phyloP scores from a whole-genome alignment of 805 yeast genomes.

The Torulaspora delbrueckii region DNA sequence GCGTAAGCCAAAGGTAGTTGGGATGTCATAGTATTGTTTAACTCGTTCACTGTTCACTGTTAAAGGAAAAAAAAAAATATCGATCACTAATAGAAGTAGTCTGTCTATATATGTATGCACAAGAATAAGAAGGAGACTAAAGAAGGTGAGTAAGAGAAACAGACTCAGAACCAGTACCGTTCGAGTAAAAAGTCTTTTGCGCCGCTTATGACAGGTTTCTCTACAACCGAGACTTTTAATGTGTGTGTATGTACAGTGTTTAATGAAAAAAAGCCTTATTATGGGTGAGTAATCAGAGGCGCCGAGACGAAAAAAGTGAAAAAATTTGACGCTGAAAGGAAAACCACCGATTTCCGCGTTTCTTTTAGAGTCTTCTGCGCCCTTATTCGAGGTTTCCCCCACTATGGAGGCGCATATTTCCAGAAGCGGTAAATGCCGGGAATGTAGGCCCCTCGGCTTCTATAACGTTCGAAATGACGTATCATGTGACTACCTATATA shows the following conservation, averaged over 20 bases:
- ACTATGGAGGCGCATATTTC: background rate
- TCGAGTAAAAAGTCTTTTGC: background rate
- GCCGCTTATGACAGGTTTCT: background rate
- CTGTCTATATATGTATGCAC: background rate
- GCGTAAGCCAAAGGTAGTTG: slow-evolving; percentile 28
- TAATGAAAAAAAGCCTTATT: background rate
- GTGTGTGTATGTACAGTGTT: background rate
- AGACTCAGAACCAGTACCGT: background rate
- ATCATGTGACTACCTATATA: too few species aligned
- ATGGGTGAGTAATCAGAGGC: background rate
- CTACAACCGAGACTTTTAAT: background rate
- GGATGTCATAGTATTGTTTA: slow-evolving; percentile 9
- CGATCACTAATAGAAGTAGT: background rate
- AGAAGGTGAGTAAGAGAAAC: background rate
- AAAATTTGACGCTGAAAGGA: background rate
- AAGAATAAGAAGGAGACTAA: background rate
- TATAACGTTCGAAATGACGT: background rate
- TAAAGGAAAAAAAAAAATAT: background rate
- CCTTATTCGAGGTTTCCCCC: background rate
- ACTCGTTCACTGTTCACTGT: too few species aligned
- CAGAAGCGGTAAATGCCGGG: background rate
- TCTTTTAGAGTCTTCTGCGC: background rate
- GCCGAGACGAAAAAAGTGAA: background rate
- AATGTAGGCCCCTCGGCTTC: background rate
- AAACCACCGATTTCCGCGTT: background rate